Evolutionary conservation across 2,329 filamentous ascomycete genomes (phyloP).

Genomic region (Juglanconis sp.): DNA sequence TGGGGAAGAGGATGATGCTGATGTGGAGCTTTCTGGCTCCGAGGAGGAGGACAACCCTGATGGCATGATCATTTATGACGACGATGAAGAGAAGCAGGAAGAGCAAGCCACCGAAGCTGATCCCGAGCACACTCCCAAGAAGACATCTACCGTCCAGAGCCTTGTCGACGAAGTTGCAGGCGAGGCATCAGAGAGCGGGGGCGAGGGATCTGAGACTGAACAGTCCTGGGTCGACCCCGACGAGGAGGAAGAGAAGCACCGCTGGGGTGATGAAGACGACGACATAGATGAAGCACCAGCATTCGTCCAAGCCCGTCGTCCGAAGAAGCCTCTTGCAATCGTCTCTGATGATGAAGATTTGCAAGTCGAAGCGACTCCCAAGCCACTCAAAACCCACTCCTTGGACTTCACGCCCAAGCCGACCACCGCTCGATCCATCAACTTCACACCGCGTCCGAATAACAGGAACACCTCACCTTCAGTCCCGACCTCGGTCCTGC

Average conservation of each 20-base stretch:
- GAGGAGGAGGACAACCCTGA: slow-evolving; percentile 28
- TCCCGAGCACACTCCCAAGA: slow-evolving; percentile 33
- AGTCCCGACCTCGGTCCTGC: slow-evolving; percentile 62
- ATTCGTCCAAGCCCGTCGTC: slow-evolving; percentile 33
- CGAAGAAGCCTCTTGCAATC: slow-evolving; percentile 48
- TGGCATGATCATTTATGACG: slow-evolving; percentile 25
- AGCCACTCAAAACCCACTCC: slow-evolving; percentile 36
- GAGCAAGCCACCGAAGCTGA: slow-evolving; percentile 33
- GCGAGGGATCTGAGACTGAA: slow-evolving; percentile 33
- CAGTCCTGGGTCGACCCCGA: slow-evolving; percentile 37
- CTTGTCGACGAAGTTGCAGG: slow-evolving; percentile 37
- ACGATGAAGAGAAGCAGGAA: slow-evolving; percentile 33
- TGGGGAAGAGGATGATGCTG: slow-evolving; percentile 33
- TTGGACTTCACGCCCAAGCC: slow-evolving; percentile 29
- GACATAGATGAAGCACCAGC: slow-evolving; percentile 18
- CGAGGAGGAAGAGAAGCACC: slow-evolving; percentile 26
- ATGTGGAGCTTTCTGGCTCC: slow-evolving; percentile 43
- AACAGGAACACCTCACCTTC: slow-evolving; percentile 44
- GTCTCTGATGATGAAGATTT: slow-evolving; percentile 68
- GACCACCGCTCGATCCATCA: slow-evolving; percentile 25
- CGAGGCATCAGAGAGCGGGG: slow-evolving; percentile 34
- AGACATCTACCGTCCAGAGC: slow-evolving; percentile 22
- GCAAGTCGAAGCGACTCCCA: slow-evolving; percentile 48
- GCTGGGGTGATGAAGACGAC: slow-evolving; percentile 35
- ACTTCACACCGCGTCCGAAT: slow-evolving; percentile 32